phyloP scores from a whole-genome alignment of 257 asterid species.

The Avicennia marina region DNA sequence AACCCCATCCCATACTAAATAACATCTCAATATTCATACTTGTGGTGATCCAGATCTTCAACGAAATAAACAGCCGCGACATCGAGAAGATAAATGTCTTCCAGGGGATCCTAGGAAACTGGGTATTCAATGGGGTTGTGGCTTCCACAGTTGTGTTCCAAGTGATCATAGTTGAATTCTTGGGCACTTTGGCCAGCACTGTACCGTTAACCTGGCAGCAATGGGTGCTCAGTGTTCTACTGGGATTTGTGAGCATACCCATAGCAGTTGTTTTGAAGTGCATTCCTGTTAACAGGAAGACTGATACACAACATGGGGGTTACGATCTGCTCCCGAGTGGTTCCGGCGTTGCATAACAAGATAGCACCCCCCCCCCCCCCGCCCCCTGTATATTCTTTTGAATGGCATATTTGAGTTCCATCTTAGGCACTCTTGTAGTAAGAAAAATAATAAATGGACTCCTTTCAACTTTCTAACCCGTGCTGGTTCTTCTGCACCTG shows the following conservation, averaged over 20 bases:
- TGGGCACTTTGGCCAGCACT: slow-evolving; percentile 92
- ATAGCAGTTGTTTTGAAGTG: slow-evolving; percentile 70
- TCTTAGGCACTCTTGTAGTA: not conserved
- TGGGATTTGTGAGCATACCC: slow-evolving; percentile 68
- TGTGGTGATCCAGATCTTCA: slow-evolving; percentile 87
- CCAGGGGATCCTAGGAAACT: slow-evolving; percentile 56
- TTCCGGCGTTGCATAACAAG: slow-evolving; percentile 35
- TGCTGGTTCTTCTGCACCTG: not conserved
- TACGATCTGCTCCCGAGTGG: slow-evolving; percentile 61
- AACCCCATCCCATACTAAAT: too few relatives aligned
- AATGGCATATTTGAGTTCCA: not conserved
- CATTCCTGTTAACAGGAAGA: slow-evolving; percentile 52
- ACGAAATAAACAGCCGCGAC: slow-evolving; percentile 94
- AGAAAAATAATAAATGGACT: too few relatives aligned
- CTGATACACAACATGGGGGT: slow-evolving; percentile 55
- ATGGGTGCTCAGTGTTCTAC: slow-evolving; percentile 58
- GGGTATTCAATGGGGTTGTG: slow-evolving; percentile 68
- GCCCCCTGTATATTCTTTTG: not conserved
- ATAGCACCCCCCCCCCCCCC: too few relatives aligned
- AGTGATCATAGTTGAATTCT: slow-evolving; percentile 76
- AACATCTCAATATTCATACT: too few relatives aligned
- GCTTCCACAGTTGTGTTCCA: slow-evolving; percentile 65
- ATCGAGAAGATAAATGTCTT: slow-evolving; percentile 85
- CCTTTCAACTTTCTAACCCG: too few relatives aligned
- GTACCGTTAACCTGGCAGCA: slow-evolving; percentile 78